Conservation (phyloP, 108 stramenopile genomes). For the Nitzschia sp. region DNA sequence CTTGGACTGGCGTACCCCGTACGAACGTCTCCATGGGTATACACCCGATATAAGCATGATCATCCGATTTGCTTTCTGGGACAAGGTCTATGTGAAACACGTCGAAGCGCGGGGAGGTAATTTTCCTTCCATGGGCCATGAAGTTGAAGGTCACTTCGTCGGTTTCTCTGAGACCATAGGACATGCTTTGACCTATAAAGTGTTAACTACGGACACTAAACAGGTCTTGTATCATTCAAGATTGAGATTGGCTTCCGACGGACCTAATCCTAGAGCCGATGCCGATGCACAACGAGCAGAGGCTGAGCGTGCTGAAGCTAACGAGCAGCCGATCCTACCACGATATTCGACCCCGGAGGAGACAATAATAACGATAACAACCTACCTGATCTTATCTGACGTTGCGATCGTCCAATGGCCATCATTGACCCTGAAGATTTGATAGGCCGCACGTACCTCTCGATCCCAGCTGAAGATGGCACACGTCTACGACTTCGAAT, state of each 20-base stretch:
- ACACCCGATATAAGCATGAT: no score
- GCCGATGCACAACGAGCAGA: neutral
- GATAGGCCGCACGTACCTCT: constrained; percentile 22
- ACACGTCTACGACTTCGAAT: neutral
- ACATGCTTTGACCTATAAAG: constrained; percentile 29
- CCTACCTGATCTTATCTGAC: no score
- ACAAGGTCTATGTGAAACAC: constrained; percentile 23
- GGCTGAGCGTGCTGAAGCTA: neutral
- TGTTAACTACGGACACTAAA: no score
- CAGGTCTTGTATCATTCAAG: constrained; percentile 30
- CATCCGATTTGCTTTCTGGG: constrained; percentile 22
- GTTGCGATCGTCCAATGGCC: no score
- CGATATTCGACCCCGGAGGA: neutral
- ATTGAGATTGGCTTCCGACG: constrained; percentile 5
- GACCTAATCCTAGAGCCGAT: neutral
- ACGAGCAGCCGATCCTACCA: neutral
- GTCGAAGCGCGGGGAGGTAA: neutral
- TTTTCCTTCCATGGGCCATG: no score
- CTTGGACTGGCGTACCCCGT: constrained; percentile 16
- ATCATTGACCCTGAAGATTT: constrained; percentile 15
- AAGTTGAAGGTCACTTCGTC: no score
- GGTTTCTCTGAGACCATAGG: constrained; percentile 33
- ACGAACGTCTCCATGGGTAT: neutral
- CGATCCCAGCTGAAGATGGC: neutral
- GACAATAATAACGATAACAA: no score